Percentiles rank a stretch among this genome's conserved stretches.
phyloP scores from a whole-genome alignment of 2,329 filamentous ascomycete species.

The Mariannaea sp. region DNA sequence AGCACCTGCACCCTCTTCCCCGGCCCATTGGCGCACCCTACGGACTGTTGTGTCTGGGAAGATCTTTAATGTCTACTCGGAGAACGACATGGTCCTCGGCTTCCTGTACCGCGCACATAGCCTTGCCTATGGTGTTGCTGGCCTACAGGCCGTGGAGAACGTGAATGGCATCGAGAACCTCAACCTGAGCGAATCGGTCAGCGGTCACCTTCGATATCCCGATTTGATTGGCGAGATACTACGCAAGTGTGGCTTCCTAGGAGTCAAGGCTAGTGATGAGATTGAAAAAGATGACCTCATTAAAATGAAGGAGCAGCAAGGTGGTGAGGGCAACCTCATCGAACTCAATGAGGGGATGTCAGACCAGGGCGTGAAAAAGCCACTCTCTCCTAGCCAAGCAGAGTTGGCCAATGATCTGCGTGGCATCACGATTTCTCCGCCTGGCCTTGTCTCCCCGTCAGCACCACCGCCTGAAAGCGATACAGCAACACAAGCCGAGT shows the following conservation, averaged over 20 bases:
- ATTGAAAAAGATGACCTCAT: slow-evolving; percentile 60
- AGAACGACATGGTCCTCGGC: slow-evolving; percentile 84
- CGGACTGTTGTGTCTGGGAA: slow-evolving; percentile 79
- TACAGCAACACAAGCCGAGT: background rate
- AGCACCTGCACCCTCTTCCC: slow-evolving; percentile 73
- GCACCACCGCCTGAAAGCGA: slow-evolving; percentile 19
- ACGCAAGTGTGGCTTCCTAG: slow-evolving; percentile 55
- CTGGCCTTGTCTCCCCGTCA: slow-evolving; percentile 31
- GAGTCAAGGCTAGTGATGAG: slow-evolving; percentile 49
- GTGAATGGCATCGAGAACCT: slow-evolving; percentile 68
- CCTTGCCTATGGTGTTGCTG: slow-evolving; percentile 81
- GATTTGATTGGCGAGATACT: slow-evolving; percentile 57
- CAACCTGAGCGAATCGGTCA: slow-evolving; percentile 57
- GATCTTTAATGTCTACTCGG: slow-evolving; percentile 86
- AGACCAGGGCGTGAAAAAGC: slow-evolving; percentile 16
- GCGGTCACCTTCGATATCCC: slow-evolving; percentile 59
- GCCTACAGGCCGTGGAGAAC: slow-evolving; percentile 72
- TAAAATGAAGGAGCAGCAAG: slow-evolving; percentile 48
- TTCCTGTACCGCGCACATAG: slow-evolving; percentile 87
- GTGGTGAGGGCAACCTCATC: slow-evolving; percentile 38
- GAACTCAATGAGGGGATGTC: slow-evolving; percentile 34
- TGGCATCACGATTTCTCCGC: slow-evolving; percentile 38
- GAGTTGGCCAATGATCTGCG: slow-evolving; percentile 35
- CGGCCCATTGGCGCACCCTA: slow-evolving; percentile 75
- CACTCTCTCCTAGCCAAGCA: slow-evolving; percentile 22